Evolutionary conservation across 805 yeast genomes (phyloP).

Genomic region (Pichia rugopelliculosa): DNA sequence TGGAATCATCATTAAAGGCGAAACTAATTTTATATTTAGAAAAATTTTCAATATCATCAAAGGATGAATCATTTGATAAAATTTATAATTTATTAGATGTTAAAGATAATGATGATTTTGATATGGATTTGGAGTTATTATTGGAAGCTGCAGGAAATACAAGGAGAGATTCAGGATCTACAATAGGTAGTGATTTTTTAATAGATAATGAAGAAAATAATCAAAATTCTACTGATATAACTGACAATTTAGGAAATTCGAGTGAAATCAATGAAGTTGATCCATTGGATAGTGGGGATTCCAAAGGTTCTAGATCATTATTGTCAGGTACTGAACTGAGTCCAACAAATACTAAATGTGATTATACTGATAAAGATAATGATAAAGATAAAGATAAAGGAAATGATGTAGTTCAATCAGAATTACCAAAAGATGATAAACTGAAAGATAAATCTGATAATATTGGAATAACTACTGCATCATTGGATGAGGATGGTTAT

Average conservation of each 20-base stretch:
- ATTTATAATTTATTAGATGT: conserved; percentile 4
- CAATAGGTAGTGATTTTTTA: conserved; percentile 6
- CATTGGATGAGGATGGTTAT: conserved; percentile 11
- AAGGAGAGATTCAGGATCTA: conserved; percentile 13
- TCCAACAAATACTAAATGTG: neutral
- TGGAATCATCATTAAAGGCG: conserved; percentile 32
- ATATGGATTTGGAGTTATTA: conserved; percentile 10
- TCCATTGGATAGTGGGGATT: conserved; percentile 3
- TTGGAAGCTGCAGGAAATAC: conserved; percentile 4
- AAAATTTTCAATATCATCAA: neutral
- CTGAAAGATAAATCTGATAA: neutral
- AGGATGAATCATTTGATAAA: neutral
- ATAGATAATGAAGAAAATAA: neutral
- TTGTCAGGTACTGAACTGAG: neutral
- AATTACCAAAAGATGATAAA: neutral
- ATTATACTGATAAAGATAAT: neutral
- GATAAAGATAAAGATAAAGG: neutral
- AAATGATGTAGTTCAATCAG: neutral
- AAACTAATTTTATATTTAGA: conserved; percentile 5
- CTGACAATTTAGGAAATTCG: neutral
- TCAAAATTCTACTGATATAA: neutral
- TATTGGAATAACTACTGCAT: conserved; percentile 3
- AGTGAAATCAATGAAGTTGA: neutral
- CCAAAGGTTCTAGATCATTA: neutral
- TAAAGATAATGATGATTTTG: conserved; percentile 10